phyloP scores from a whole-genome alignment of 495 filamentous ascomycete species.

The Penicillium coprophilum region DNA sequence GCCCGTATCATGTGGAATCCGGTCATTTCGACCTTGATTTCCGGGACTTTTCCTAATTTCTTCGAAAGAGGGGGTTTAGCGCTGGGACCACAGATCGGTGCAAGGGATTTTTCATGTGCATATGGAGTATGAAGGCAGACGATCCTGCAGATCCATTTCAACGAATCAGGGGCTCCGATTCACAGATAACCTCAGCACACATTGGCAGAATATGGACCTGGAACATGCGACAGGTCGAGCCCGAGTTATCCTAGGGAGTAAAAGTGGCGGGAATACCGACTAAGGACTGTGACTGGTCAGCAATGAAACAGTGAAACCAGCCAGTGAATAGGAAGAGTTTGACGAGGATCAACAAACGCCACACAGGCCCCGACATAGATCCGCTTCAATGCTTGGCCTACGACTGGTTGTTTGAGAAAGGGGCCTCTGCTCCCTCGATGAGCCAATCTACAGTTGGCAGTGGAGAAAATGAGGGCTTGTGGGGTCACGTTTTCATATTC shows the following conservation, averaged over 20 bases:
- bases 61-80: neutral
- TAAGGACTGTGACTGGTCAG: slow-evolving; percentile 16
- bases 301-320: slow-evolving; percentile 21
- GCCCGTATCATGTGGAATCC: slow-evolving; percentile 1
- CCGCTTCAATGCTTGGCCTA: slow-evolving; percentile 12
- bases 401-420: slow-evolving; percentile 19
- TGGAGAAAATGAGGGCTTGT: slow-evolving; percentile 7
- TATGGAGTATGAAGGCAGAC: neutral
- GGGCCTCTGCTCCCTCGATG: slow-evolving; percentile 12
- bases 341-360: slow-evolving; percentile 17
- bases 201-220: slow-evolving; percentile 10
- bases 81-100: slow-evolving; percentile 2
- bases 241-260: neutral
- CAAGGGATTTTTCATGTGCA: slow-evolving; percentile 4
- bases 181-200: neutral
- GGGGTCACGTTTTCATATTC: neutral
- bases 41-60: neutral
- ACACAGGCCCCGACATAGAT: slow-evolving; percentile 7
- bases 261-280: slow-evolving; percentile 13
- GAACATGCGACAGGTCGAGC: slow-evolving; percentile 23
- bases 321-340: slow-evolving; percentile 9
- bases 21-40: neutral
- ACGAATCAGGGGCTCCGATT: slow-evolving; percentile 3
- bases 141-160: slow-evolving; percentile 4
- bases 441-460: slow-evolving; percentile 17